These are phyloP conservation scores for Podila minutissima DNA, from an alignment of 192 early-diverging fungal species.

Conservation along the genomic window DNA sequence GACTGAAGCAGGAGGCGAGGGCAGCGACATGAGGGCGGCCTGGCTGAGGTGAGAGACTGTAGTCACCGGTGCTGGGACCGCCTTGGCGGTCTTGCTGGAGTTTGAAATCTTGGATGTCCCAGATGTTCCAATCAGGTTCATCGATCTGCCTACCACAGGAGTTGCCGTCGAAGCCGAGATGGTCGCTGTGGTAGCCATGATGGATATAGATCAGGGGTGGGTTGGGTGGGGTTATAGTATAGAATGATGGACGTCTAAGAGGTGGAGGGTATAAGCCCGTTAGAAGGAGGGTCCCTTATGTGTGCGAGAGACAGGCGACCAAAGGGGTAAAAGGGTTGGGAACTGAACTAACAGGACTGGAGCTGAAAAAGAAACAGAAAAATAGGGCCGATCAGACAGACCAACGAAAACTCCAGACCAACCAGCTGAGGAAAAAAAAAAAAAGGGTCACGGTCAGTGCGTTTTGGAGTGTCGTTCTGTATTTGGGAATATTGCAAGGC, in stretches of 20 bases:
- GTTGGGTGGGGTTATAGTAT: background rate
- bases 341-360: background rate
- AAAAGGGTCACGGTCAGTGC: background rate
- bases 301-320: no score
- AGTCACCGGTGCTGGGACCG: background rate
- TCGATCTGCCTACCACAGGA: slow-evolving; percentile 52
- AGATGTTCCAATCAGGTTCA: slow-evolving; percentile 42
- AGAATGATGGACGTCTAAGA: background rate
- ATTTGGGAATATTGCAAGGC: no score
- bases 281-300: no score
- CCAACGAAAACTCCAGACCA: no score
- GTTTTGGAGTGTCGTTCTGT: background rate
- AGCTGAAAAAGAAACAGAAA: background rate
- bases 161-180: slow-evolving; percentile 41
- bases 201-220: slow-evolving; percentile 1
- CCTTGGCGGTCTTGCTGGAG: slow-evolving; percentile 1
- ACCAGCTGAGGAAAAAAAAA: background rate
- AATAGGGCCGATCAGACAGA: background rate
- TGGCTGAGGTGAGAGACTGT: background rate
- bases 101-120: slow-evolving; percentile 6
- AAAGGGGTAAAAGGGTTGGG: no score
- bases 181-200: slow-evolving; percentile 53
- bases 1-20: background rate
- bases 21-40: background rate
- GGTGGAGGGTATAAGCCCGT: background rate